phyloP scores from a whole-genome alignment of 371 early-diverging fungal species.

The Dinochytrium kinnereticum region DNA sequence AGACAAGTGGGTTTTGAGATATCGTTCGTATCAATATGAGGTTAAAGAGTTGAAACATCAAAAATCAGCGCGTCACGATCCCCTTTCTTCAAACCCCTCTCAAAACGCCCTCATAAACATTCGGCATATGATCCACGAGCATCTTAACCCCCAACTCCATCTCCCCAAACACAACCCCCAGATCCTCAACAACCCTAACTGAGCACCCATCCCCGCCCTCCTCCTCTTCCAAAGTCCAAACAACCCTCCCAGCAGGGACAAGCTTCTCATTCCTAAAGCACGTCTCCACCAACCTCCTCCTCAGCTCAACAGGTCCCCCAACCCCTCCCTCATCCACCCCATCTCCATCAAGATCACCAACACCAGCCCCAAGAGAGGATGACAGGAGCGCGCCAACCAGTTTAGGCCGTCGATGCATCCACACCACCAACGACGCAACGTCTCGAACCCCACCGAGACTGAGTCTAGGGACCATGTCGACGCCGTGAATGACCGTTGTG shows the following conservation, averaged over 20 bases:
- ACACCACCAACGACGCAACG: constrained; percentile 27
- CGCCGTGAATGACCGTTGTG: constrained; percentile 41
- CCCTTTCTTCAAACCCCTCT: too few species aligned
- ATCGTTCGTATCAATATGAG: too few species aligned
- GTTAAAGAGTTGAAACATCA: too few species aligned
- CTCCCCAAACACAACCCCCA: constrained; percentile 32
- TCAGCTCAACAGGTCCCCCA: not conserved
- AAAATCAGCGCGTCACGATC: too few species aligned
- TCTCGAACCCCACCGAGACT: constrained; percentile 48
- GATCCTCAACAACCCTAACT: not conserved
- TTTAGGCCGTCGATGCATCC: not conserved
- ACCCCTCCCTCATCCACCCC: not conserved
- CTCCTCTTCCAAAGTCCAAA: constrained; percentile 33
- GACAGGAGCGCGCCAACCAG: not conserved
- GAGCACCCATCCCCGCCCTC: not conserved
- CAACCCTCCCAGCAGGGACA: constrained; percentile 40
- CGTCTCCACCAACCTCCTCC: not conserved
- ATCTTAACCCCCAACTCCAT: constrained; percentile 38
- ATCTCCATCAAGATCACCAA: not conserved
- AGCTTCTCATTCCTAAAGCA: constrained; percentile 38
- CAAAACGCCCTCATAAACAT: constrained; percentile 26
- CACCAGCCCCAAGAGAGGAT: not conserved
- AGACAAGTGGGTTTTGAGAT: too few species aligned
- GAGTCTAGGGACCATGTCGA: constrained; percentile 45
- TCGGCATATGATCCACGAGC: constrained; percentile 44